Conservation (phyloP, 177 flowering plant genomes). For the Telopea speciosissima region DNA sequence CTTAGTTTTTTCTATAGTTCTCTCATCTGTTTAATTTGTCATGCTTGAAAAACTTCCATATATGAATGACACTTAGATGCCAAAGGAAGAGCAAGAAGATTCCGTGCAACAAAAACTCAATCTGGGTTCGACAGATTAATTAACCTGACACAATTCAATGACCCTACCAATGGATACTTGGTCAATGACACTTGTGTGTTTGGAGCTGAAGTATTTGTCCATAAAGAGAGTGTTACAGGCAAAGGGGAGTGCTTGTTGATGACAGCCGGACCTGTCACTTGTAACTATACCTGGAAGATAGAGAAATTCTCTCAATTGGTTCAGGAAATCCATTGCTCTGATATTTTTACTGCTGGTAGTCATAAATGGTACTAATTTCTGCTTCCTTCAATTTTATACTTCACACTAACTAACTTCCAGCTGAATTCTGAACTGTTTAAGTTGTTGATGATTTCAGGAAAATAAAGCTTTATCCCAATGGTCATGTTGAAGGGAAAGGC, state of each 20-base stretch:
- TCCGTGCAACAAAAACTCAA: conserved; percentile 21
- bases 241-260: conserved; percentile 1
- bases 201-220: conserved; percentile 32
- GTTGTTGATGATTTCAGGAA: conserved; percentile 5
- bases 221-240: neutral
- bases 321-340: neutral
- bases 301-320: neutral
- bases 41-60: too few relatives aligned
- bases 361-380: neutral
- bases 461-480: conserved; percentile 3
- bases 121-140: conserved; percentile 29
- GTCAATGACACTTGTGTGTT: conserved; percentile 25
- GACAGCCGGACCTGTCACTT: neutral
- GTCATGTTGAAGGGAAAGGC: neutral
- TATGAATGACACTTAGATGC: too few relatives aligned
- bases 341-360: neutral
- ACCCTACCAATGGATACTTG: conserved; percentile 19
- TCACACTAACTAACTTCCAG: neutral
- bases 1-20: too few relatives aligned
- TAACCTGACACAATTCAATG: conserved; percentile 12
- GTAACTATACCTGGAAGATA: conserved; percentile 1
- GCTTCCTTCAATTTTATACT: neutral
- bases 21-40: too few relatives aligned
- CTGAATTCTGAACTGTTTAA: neutral
- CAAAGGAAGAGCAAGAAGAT: conserved; percentile 7